Evolutionary conservation across 106 monocot species (phyloP).

Genomic region (Platanthera zijinensis): DNA sequence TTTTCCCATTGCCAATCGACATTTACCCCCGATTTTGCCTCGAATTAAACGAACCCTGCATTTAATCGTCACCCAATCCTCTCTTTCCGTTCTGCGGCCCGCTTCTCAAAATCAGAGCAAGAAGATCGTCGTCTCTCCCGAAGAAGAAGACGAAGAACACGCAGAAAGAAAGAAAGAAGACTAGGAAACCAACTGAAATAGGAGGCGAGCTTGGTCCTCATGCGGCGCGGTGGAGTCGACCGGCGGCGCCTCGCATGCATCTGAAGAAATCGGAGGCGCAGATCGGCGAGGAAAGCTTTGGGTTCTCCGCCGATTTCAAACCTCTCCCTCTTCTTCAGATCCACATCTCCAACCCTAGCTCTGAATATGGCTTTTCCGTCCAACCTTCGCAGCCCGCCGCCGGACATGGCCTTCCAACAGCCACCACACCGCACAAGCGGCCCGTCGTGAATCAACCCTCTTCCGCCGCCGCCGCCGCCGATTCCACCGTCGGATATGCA

Average conservation of each 20-base stretch:
- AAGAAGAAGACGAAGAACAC: neutral
- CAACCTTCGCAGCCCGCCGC: conserved; percentile 3
- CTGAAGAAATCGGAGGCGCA: conserved; percentile 31
- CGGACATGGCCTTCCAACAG: conserved; percentile 8
- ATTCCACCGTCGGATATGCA: neutral
- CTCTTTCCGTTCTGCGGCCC: too few relatives aligned
- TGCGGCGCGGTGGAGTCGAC: neutral
- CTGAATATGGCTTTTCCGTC: neutral
- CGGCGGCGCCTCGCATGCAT: conserved; percentile 6
- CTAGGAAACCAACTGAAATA: neutral
- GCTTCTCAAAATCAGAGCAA: neutral
- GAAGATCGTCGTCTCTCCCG: neutral
- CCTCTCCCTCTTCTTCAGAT: conserved; percentile 16
- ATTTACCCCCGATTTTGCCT: too few relatives aligned
- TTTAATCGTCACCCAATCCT: too few relatives aligned
- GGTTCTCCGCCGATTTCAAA: conserved; percentile 29
- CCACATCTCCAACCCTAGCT: conserved; percentile 20
- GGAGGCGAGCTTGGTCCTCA: neutral
- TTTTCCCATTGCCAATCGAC: too few relatives aligned
- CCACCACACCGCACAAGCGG: conserved; percentile 23
- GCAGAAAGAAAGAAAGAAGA: neutral
- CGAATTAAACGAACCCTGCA: too few relatives aligned
- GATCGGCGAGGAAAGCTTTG: conserved; percentile 29
- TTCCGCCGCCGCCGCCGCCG: neutral
- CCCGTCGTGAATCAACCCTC: conserved; percentile 11